Evolutionary conservation across 1,139 yeast species (phyloP).

Genomic region (Hyphopichia wangnamkhiaoensis): DNA sequence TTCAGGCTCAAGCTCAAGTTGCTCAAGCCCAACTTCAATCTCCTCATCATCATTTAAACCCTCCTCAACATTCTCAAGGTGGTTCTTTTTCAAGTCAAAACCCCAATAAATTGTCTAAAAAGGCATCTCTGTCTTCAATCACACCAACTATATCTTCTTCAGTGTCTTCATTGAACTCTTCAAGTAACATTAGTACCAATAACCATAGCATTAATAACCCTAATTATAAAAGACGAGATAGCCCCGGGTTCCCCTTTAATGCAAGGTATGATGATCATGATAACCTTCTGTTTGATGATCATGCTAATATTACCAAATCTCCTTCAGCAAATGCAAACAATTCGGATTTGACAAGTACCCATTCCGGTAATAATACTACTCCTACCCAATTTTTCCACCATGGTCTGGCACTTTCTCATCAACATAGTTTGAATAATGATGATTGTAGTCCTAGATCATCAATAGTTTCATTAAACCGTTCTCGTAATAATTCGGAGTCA

Average conservation of each 20-base stretch:
- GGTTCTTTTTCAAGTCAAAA: neutral
- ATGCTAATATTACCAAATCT: neutral
- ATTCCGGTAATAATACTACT: neutral
- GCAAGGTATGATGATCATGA: constrained; percentile 8
- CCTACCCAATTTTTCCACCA: too few species aligned
- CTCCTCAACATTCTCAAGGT: neutral
- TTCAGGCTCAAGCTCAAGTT: too few species aligned
- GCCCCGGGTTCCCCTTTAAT: constrained; percentile 8
- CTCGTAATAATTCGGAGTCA: constrained; percentile 1
- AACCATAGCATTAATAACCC: neutral
- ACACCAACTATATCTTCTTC: constrained; percentile 2
- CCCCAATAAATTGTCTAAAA: neutral
- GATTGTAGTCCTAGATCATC: constrained; percentile 30
- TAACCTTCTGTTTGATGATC: constrained; percentile 4
- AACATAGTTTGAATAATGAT: too few species aligned
- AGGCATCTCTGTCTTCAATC: constrained; percentile 1
- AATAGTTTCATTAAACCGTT: constrained; percentile 16
- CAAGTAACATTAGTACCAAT: neutral
- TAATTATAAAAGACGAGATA: neutral
- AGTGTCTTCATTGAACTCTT: neutral
- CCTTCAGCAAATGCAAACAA: neutral
- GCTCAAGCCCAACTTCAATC: constrained; percentile 1
- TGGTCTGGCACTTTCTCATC: too few species aligned
- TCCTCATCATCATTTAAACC: constrained; percentile 2
- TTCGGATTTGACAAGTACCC: neutral